phyloP scores from a whole-genome alignment of 2,329 filamentous ascomycete species.

The Colletotrichum orchidophilum region DNA sequence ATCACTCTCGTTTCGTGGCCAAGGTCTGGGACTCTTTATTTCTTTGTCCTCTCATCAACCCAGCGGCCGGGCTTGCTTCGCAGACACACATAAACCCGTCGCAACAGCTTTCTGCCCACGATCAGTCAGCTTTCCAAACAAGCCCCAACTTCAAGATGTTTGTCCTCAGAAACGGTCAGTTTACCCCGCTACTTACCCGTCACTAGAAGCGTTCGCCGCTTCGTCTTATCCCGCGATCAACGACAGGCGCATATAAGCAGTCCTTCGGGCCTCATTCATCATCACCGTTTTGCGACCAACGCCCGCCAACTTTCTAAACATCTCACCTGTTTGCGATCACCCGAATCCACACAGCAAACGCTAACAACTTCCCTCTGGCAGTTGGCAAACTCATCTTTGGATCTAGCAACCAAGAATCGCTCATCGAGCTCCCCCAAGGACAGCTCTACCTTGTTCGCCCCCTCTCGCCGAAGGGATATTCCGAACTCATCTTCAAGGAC shows the following conservation, averaged over 20 bases:
- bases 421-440: constrained; percentile 94
- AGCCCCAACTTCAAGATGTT: constrained; percentile 44
- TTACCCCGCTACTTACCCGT: constrained; percentile 26
- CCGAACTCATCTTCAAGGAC: constrained; percentile 99
- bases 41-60: constrained; percentile 12
- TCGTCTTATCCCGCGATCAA: neutral
- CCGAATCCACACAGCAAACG: neutral
- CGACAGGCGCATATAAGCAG: neutral
- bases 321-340: neutral
- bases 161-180: constrained; percentile 51
- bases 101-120: constrained; percentile 11
- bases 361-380: constrained; percentile 46
- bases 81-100: constrained; percentile 23
- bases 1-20: constrained; percentile 26
- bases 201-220: neutral
- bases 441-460: constrained; percentile 98
- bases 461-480: constrained; percentile 95
- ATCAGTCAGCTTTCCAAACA: constrained; percentile 15
- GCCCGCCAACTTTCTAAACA: constrained; percentile 5
- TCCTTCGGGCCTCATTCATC: constrained; percentile 8
- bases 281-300: neutral
- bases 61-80: constrained; percentile 19
- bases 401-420: constrained; percentile 83
- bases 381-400: constrained; percentile 96
- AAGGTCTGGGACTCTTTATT: constrained; percentile 22